Conservation (phyloP, 768 basidiomycete species). For the Tylopilus sp. region DNA sequence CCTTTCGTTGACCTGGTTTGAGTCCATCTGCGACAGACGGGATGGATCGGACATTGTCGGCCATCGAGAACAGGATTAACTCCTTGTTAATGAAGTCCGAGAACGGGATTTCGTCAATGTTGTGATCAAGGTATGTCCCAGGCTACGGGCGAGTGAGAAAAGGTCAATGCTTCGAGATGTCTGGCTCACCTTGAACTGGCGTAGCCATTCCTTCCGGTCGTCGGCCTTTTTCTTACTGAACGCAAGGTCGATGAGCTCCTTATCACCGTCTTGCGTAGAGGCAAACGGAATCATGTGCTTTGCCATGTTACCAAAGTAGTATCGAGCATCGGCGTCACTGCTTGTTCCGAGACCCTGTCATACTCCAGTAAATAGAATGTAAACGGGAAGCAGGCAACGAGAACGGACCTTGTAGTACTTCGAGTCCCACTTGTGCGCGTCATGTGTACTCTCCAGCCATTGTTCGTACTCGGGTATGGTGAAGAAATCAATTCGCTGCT, state of each 20-base stretch:
- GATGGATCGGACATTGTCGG: conserved; percentile 97
- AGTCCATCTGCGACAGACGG: conserved; percentile 92
- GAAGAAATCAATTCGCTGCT: conserved; percentile 83
- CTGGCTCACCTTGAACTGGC: conserved; percentile 74
- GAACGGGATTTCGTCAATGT: conserved; percentile 78
- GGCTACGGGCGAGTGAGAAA: conserved; percentile 48
- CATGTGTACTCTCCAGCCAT: conserved; percentile 79
- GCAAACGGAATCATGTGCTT: conserved; percentile 96
- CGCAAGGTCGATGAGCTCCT: conserved; percentile 89
- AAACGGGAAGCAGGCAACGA: not conserved
- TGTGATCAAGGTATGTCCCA: conserved; percentile 91
- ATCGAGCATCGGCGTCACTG: conserved; percentile 81
- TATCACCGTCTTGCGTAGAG: conserved; percentile 74
- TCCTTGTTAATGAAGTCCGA: conserved; percentile 98
- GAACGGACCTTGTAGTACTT: conserved; percentile 95
- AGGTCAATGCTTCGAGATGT: not conserved
- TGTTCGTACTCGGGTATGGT: conserved; percentile 96
- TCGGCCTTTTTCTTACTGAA: conserved; percentile 99
- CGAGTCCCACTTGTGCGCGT: conserved; percentile 77
- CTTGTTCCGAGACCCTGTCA: conserved; percentile 93
- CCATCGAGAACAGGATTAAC: conserved; percentile 98
- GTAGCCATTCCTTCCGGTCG: conserved; percentile 96
- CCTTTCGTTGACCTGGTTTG: conserved; percentile 97
- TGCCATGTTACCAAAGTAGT: conserved; percentile 88
- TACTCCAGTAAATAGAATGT: conserved; percentile 1